These are phyloP conservation scores for Solidago caesia DNA, from an alignment of 129 eudicot species.

Conservation along the genomic window DNA sequence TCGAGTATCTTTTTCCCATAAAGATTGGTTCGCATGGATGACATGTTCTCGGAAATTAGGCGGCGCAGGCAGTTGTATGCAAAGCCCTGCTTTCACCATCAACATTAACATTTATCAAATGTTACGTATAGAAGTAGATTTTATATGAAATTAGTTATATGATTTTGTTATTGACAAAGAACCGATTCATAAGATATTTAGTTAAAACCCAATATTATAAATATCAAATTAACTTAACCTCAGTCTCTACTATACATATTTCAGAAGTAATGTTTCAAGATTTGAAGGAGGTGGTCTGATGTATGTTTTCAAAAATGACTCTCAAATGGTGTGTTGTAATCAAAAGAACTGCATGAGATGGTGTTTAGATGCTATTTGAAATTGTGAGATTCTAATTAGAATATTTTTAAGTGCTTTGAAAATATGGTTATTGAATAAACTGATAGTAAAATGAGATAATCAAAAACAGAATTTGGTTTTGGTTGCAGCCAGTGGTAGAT, in stretches of 20 bases:
- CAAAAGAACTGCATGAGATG: too few relatives aligned
- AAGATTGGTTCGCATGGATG: slow-evolving; percentile 49
- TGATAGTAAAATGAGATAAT: neutral
- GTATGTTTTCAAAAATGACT: neutral
- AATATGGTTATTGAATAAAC: too few relatives aligned
- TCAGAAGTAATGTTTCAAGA: neutral
- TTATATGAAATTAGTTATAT: neutral
- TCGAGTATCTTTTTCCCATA: slow-evolving; percentile 62
- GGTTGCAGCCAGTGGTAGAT: neutral
- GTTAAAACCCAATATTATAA: neutral
- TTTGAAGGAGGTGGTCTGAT: neutral
- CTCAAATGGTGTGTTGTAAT: too few relatives aligned
- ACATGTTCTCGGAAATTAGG: slow-evolving; percentile 35
- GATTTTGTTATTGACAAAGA: neutral
- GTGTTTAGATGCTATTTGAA: too few relatives aligned
- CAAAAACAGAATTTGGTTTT: neutral
- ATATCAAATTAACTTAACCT: neutral
- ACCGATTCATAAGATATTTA: neutral
- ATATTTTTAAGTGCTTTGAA: too few relatives aligned
- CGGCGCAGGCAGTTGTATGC: slow-evolving; percentile 31
- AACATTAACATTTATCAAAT: neutral
- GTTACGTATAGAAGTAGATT: neutral
- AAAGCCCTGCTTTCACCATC: slow-evolving; percentile 41
- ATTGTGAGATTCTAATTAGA: too few relatives aligned
- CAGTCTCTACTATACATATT: neutral